Conservation (phyloP, 2,329 filamentous ascomycete genomes). For the Sporothrix variecibatus region DNA sequence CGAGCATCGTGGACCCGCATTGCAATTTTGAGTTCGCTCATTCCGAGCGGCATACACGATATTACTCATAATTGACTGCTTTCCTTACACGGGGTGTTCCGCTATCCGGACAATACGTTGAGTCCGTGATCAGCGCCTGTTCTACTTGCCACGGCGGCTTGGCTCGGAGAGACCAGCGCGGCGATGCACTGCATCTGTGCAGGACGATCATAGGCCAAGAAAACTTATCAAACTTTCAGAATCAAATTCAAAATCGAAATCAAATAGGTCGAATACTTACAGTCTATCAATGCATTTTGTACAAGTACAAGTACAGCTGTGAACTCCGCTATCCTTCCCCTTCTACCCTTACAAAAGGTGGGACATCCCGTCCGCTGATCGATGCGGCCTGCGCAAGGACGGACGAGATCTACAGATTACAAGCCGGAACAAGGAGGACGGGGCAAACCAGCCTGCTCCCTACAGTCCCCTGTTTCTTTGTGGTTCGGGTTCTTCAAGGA, state of each 20-base stretch:
- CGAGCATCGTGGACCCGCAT: not conserved
- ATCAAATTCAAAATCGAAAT: not conserved
- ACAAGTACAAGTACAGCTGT: not conserved
- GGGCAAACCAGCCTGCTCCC: not conserved
- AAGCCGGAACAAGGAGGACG: not conserved
- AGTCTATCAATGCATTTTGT: too few relatives aligned
- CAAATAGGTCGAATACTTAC: not conserved
- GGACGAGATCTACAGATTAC: conserved; percentile 7
- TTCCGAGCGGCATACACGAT: not conserved
- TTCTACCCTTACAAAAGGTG: not conserved
- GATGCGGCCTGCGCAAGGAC: not conserved
- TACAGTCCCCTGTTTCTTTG: not conserved
- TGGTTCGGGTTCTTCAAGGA: not conserved
- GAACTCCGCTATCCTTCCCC: not conserved
- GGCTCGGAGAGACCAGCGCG: not conserved
- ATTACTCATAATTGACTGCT: not conserved
- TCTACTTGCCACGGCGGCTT: not conserved
- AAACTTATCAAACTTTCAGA: not conserved
- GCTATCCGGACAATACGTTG: not conserved
- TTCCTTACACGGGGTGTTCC: not conserved
- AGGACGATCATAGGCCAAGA: not conserved
- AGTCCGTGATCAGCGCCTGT: not conserved
- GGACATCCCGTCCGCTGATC: not conserved
- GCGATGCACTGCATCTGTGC: not conserved
- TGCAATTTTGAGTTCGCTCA: not conserved